Evolutionary conservation across 2,329 filamentous ascomycete species (phyloP), one percentile per base, ranked within the genome.

Genomic region (Colletotrichum liaoningense): DNA sequence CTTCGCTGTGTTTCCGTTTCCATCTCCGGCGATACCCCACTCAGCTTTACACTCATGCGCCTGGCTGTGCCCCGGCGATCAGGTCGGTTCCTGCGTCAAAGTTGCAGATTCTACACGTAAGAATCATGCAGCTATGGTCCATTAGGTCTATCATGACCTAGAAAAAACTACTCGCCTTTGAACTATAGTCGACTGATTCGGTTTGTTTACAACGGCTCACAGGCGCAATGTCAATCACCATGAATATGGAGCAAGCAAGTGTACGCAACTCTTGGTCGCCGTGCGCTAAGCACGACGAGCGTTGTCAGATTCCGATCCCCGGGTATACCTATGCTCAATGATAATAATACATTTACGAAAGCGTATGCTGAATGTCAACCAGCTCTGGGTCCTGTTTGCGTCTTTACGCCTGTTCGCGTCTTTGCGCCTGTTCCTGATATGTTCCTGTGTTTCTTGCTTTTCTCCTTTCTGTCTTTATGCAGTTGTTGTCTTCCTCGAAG

Each of bases 331-430:
- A 56, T 72, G 52, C 35, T 55, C 19, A 26, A 28, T 69, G 46
- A 56, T 73, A 63, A 68, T 64, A 26, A 73, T 71, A 73, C 67
- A 73, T 35, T 35, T 71, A 66, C 35, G 65, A 66, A 65, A 66
- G 35, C 14, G 56, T 66, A 7, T 19, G 60, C 67, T 22, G 49
- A 38, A 35, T 30, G 8, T 55, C 22, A 52, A 26, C 49, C 59
- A 56, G 60, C 71, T 60, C 56, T 58, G 67, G 26, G 42, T 73
- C 55, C 46, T 73, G 38, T 73, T 65, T 57, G 60, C 67, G 35
- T 66, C 49, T 52, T 57, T 49, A 54, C 56, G 67, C 67, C 67
- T 66, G 49, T 71, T 71, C 38, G 60, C 67, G 35, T 66, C 49
- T 52, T 57, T 49, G 58, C 62, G 67, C 67, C 67, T 66, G 49